Percentiles rank a stretch among this genome's conserved stretches.
Conservation (phyloP, 306 rosid genomes). For the Albizia julibrissin region DNA sequence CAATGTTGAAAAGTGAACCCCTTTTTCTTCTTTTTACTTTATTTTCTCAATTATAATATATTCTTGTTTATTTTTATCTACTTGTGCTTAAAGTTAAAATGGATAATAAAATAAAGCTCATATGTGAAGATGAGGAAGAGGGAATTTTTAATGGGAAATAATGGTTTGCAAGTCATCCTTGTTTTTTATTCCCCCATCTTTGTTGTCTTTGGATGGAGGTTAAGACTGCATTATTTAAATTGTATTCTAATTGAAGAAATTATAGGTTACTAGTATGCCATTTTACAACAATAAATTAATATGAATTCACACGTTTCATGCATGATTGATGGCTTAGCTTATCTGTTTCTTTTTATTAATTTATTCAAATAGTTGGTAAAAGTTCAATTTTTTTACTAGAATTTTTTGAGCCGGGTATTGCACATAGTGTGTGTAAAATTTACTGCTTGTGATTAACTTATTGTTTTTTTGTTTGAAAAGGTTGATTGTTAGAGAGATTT, state of each 20-base stretch:
- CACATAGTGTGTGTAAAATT: background rate
- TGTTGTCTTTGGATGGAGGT: slow-evolving; percentile 25
- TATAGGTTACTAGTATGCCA: background rate
- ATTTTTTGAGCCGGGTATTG: background rate
- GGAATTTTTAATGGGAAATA: background rate
- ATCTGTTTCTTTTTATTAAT: background rate
- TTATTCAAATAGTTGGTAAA: background rate
- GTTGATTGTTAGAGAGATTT: background rate
- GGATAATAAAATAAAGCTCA: background rate
- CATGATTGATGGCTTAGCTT: background rate
- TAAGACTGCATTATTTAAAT: slow-evolving; percentile 3
- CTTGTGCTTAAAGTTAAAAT: background rate
- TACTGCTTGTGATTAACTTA: background rate
- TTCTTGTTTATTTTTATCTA: background rate
- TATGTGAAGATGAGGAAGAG: background rate
- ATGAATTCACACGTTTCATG: slow-evolving; percentile 4
- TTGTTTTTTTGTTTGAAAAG: background rate
- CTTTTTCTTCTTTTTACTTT: background rate
- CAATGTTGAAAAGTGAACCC: slow-evolving; percentile 5
- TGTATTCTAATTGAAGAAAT: background rate
- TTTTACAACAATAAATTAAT: background rate
- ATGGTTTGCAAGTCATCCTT: slow-evolving; percentile 19
- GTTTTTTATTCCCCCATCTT: slow-evolving; percentile 17
- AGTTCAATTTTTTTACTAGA: too few relatives aligned
- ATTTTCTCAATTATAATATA: background rate